A percentile compares a stretch with the other conserved stretches of the same genome.
Conservation (phyloP, 371 early-diverging fungal species). For the Paramicrosporidium saccamoebae region DNA sequence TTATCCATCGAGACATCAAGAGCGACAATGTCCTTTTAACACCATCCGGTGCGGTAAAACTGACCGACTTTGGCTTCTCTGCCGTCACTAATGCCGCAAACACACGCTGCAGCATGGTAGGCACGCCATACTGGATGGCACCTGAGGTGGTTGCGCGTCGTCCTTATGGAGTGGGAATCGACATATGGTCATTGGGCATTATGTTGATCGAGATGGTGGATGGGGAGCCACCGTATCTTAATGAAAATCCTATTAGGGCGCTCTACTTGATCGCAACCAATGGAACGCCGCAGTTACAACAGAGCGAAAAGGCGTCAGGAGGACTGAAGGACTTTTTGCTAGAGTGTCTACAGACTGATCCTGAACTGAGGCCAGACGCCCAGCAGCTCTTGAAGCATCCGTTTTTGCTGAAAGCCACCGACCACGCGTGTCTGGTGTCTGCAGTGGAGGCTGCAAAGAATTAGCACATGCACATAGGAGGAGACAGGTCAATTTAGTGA, state of each 20-base stretch:
- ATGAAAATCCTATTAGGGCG: conserved; percentile 63
- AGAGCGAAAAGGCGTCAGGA: conserved; percentile 41
- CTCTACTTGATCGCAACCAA: conserved; percentile 81
- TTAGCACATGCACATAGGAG: too few relatives aligned
- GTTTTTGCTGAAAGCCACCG: conserved; percentile 51
- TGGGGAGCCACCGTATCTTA: conserved; percentile 77
- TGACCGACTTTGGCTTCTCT: conserved; percentile 85
- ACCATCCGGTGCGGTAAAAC: conserved; percentile 55
- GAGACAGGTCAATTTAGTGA: too few relatives aligned
- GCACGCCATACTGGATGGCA: conserved; percentile 85
- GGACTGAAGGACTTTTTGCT: conserved; percentile 50
- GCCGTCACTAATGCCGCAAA: conserved; percentile 37
- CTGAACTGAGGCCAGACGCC: conserved; percentile 43
- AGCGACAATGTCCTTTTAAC: conserved; percentile 73
- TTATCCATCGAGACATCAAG: conserved; percentile 92
- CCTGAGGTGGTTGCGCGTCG: conserved; percentile 75
- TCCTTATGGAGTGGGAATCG: conserved; percentile 73
- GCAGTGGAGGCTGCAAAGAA: too few relatives aligned
- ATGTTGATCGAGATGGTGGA: conserved; percentile 75
- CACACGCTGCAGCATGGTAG: conserved; percentile 66
- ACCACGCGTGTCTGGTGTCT: too few relatives aligned
- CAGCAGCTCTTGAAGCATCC: conserved; percentile 48
- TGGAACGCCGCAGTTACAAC: conserved; percentile 65
- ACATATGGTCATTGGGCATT: conserved; percentile 90
- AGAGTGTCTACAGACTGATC: conserved; percentile 46